These are phyloP conservation scores for Colletotrichum caudatum DNA, from an alignment of 2,329 filamentous ascomycete species.

Conservation along the genomic window DNA sequence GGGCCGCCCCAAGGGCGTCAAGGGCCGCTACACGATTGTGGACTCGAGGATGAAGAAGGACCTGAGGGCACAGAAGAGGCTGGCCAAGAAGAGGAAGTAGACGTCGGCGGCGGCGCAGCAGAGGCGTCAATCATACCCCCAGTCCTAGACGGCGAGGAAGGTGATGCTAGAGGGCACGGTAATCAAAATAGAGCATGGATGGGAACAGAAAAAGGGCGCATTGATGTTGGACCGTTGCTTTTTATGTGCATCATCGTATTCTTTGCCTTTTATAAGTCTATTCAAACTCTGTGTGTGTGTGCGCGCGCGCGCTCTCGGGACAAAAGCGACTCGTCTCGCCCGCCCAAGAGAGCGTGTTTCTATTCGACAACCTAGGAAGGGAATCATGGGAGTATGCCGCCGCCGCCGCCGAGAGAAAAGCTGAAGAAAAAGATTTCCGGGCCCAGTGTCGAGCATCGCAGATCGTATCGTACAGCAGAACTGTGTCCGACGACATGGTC, in stretches of 20 bases:
- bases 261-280: conserved; percentile 23
- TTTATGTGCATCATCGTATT: not conserved
- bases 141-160: conserved; percentile 22
- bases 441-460: conserved; percentile 11
- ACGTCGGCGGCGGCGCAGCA: conserved; percentile 12
- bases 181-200: conserved; percentile 33
- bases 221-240: not conserved
- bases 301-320: not conserved
- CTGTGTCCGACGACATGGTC: not conserved
- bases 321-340: conserved; percentile 7
- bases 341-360: conserved; percentile 19
- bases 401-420: conserved; percentile 4
- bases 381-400: conserved; percentile 31
- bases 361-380: conserved; percentile 22
- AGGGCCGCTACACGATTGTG: conserved; percentile 98
- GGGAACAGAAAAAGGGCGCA: conserved; percentile 15
- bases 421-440: not conserved
- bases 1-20: conserved; percentile 89
- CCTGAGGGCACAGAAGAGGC: conserved; percentile 85
- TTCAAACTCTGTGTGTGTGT: not conserved
- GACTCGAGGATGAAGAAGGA: conserved; percentile 98
- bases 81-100: conserved; percentile 76
- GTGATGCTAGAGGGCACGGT: conserved; percentile 19
- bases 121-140: conserved; percentile 28
- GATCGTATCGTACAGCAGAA: conserved; percentile 31